Percentiles rank a stretch among this genome's conserved stretches.
phyloP scores from a whole-genome alignment of 139 green algal genomes.

The Gonium pectorale region DNA sequence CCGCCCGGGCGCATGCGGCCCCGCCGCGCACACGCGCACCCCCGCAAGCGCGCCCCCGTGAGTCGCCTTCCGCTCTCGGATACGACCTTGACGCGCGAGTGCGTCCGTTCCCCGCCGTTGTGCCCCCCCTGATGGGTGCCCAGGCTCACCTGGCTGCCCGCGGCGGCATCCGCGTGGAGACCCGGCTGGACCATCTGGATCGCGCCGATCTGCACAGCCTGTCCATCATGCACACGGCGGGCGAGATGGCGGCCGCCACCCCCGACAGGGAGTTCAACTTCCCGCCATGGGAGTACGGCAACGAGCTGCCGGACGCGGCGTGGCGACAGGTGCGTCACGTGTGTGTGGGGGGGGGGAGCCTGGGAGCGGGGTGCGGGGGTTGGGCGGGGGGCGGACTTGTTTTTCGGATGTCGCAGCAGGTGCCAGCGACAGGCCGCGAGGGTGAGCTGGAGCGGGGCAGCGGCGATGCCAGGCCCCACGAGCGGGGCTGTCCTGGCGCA shows the following conservation, averaged over 20 bases:
- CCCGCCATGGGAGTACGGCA: slow-evolving; percentile 58
- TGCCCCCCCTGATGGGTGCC: neutral
- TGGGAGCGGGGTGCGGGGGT: neutral
- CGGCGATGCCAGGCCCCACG: too few relatives aligned
- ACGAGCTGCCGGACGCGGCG: slow-evolving; percentile 21
- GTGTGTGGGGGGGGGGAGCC: neutral
- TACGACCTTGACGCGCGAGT: too few relatives aligned
- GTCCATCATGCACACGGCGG: slow-evolving; percentile 60
- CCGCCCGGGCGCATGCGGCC: too few relatives aligned
- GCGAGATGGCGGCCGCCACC: slow-evolving; percentile 86
- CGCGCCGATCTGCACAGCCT: slow-evolving; percentile 80
- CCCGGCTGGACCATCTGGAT: slow-evolving; percentile 66
- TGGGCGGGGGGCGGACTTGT: neutral
- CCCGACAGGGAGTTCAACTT: slow-evolving; percentile 88
- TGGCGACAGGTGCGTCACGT: neutral
- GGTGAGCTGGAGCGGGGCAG: too few relatives aligned
- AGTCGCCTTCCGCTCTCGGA: too few relatives aligned
- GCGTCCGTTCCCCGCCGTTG: too few relatives aligned
- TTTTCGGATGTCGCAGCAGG: too few relatives aligned
- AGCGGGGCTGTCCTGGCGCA: too few relatives aligned
- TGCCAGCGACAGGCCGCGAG: too few relatives aligned
- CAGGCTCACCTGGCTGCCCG: slow-evolving; percentile 38
- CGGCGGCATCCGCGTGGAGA: neutral
- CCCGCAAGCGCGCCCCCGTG: too few relatives aligned
- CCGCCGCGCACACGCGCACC: too few relatives aligned